Percentiles rank a stretch among this genome's conserved stretches.
These are phyloP conservation scores for Takashimella tepidaria DNA, from an alignment of 1,284 basidiomycete genomes.

Conservation along the genomic window DNA sequence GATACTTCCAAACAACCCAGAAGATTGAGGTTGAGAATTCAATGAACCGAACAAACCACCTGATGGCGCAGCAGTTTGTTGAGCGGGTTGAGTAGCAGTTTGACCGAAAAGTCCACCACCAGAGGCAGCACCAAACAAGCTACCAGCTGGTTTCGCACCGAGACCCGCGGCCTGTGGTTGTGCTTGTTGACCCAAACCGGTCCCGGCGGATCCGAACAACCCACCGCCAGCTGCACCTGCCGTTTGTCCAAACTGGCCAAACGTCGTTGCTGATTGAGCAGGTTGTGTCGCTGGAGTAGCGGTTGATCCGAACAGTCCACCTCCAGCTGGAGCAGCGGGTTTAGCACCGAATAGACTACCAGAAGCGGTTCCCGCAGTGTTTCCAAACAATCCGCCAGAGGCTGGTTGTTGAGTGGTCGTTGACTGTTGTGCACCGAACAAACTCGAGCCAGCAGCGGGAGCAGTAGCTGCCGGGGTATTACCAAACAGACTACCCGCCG, in stretches of 20 bases:
- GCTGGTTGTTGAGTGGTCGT: constrained; percentile 30
- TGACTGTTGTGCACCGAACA: constrained; percentile 35
- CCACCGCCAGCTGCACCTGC: constrained; percentile 14
- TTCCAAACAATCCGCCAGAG: constrained; percentile 50
- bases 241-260: constrained; percentile 32
- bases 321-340: constrained; percentile 42
- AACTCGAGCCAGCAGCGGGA: constrained; percentile 20
- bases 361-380: constrained; percentile 25
- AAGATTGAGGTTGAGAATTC: constrained; percentile 20
- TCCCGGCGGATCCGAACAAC: constrained; percentile 14
- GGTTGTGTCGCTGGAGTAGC: constrained; percentile 22
- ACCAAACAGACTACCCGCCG: constrained; percentile 45
- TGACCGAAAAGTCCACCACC: constrained; percentile 25
- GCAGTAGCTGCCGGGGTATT: constrained; percentile 16
- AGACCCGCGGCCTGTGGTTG: constrained; percentile 3
- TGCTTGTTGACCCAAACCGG: constrained; percentile 5
- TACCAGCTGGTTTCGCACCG: constrained; percentile 2
- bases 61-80: constrained; percentile 10
- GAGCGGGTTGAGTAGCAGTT: constrained; percentile 15
- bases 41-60: constrained; percentile 52
- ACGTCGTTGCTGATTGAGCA: constrained; percentile 8
- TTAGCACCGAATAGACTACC: constrained; percentile 54
- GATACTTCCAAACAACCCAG: constrained; percentile 19
- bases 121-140: constrained; percentile 12
- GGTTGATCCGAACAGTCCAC: constrained; percentile 44